Percentiles rank a stretch among this genome's conserved stretches.
Conservation (phyloP, 345 rosid species). For the Turnera subulata region DNA sequence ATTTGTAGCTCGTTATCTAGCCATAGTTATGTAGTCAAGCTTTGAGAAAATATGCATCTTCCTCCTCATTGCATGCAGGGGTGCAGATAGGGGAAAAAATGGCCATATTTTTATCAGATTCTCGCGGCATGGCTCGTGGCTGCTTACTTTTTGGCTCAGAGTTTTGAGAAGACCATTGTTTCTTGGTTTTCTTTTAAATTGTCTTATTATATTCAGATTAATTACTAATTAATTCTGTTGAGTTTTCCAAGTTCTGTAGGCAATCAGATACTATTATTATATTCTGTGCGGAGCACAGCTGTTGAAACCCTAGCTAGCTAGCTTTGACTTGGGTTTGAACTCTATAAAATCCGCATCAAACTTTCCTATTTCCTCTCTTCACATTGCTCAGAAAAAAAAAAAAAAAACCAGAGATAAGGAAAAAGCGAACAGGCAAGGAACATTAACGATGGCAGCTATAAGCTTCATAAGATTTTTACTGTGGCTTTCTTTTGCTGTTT, state of each 20-base stretch:
- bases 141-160: background rate
- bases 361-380: slow-evolving; percentile 29
- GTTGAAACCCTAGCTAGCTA: slow-evolving; percentile 41
- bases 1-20: no score
- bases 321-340: slow-evolving; percentile 34
- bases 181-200: background rate
- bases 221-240: background rate
- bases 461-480: slow-evolving; percentile 28
- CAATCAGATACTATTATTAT: slow-evolving; percentile 19
- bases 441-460: slow-evolving; percentile 27
- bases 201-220: background rate
- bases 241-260: slow-evolving; percentile 34
- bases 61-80: no score
- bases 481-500: slow-evolving; percentile 33
- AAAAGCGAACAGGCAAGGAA: no score
- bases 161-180: background rate
- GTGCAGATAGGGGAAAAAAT: no score
- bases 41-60: no score
- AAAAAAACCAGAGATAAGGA: no score
- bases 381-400: slow-evolving; percentile 15
- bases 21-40: no score
- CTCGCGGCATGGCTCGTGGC: no score
- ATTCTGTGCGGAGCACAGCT: slow-evolving; percentile 14
- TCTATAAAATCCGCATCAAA: slow-evolving; percentile 31
- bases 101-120: no score